A percentile compares a stretch with the other conserved stretches of the same genome.
phyloP scores from a whole-genome alignment of 805 yeast genomes.

The Ogataea degrootiae region DNA sequence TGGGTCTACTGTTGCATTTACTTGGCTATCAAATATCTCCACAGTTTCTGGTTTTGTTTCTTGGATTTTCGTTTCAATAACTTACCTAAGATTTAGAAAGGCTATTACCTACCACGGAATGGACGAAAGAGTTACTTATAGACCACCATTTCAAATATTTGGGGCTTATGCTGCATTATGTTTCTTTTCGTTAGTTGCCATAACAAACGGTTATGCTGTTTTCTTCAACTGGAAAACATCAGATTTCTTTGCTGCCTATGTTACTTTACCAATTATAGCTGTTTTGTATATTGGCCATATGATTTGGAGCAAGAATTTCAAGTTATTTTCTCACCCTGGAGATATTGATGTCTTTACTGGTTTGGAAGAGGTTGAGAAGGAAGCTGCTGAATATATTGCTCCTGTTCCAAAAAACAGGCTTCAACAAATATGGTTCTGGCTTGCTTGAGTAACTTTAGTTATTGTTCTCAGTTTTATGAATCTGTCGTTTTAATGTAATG shows the following conservation, averaged over 20 bases:
- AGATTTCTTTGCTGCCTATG: slow-evolving; percentile 62
- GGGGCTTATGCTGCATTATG: slow-evolving; percentile 47
- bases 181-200: slow-evolving; percentile 42
- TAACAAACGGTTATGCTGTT: slow-evolving; percentile 61
- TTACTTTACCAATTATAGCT: slow-evolving; percentile 51
- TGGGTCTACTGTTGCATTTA: slow-evolving; percentile 49
- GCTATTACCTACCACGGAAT: slow-evolving; percentile 52
- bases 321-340: slow-evolving; percentile 44
- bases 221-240: slow-evolving; percentile 46
- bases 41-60: slow-evolving; percentile 65
- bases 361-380: slow-evolving; percentile 50
- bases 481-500: no score
- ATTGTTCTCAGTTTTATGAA: no score
- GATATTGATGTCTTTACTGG: slow-evolving; percentile 55
- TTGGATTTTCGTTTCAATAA: slow-evolving; percentile 50
- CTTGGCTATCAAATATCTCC: slow-evolving; percentile 61
- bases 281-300: slow-evolving; percentile 53
- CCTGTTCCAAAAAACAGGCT: slow-evolving; percentile 32
- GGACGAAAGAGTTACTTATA: slow-evolving; percentile 53
- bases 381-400: slow-evolving; percentile 32
- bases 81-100: slow-evolving; percentile 60
- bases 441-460: neutral
- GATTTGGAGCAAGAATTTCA: slow-evolving; percentile 35
- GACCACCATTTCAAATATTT: slow-evolving; percentile 51
- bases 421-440: slow-evolving; percentile 43